These are phyloP conservation scores for Dictyostelium brefeldianum DNA, from an alignment of 78 protist species.

Conservation along the genomic window DNA sequence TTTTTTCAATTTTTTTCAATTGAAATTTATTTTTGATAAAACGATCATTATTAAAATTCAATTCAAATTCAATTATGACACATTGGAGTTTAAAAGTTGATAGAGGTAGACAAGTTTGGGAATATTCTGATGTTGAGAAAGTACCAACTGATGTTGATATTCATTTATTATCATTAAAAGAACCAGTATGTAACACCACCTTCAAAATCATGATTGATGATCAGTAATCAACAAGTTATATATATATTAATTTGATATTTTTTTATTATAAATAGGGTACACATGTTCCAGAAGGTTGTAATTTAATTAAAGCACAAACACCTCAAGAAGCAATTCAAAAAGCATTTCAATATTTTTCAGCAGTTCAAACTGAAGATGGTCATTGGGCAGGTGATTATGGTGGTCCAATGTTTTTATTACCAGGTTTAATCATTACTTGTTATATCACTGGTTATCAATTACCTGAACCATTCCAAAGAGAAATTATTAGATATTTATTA, in stretches of 20 bases:
- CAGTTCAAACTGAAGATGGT: slow-evolving; percentile 89
- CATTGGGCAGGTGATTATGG: slow-evolving; percentile 98
- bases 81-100: slow-evolving; percentile 77
- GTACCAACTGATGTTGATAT: slow-evolving; percentile 55
- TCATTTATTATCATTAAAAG: slow-evolving; percentile 40
- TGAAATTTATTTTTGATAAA: too few relatives aligned
- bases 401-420: slow-evolving; percentile 96
- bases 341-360: slow-evolving; percentile 58
- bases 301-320: slow-evolving; percentile 57
- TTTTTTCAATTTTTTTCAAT: not conserved
- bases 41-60: not conserved
- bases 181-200: slow-evolving; percentile 65
- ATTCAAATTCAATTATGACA: not conserved
- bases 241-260: too few relatives aligned
- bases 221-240: too few relatives aligned
- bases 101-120: slow-evolving; percentile 83
- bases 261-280: slow-evolving; percentile 39
- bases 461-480: slow-evolving; percentile 48
- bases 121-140: not conserved
- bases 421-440: slow-evolving; percentile 90
- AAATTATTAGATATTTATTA: slow-evolving; percentile 88
- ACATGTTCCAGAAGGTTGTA: slow-evolving; percentile 45
- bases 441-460: slow-evolving; percentile 80
- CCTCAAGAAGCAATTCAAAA: slow-evolving; percentile 66
- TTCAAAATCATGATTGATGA: too few relatives aligned